Evolutionary conservation across 75 land plant genomes (phyloP).

Genomic region (Gnetum montanum): DNA sequence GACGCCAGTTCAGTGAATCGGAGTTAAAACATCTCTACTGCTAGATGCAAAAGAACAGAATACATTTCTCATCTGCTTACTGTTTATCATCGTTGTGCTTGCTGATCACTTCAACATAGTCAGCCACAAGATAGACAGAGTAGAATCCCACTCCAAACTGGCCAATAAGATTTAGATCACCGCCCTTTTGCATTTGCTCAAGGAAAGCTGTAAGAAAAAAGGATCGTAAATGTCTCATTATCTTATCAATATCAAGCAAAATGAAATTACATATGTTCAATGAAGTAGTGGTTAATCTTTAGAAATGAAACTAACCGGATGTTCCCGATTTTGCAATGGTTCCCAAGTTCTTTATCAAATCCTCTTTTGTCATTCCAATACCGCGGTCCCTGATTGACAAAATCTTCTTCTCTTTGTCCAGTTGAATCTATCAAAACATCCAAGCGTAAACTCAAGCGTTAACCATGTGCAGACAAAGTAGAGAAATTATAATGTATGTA

Average conservation of each 20-base stretch:
- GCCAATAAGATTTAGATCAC: conserved; percentile 90
- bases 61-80: too few species aligned
- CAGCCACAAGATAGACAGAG: conserved; percentile 94
- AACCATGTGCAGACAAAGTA: too few species aligned
- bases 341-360: conserved; percentile 91
- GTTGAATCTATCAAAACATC: conserved; percentile 63
- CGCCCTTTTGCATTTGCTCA: conserved; percentile 93
- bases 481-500: too few species aligned
- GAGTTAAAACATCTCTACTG: too few species aligned
- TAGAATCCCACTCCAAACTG: conserved; percentile 99
- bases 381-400: conserved; percentile 85
- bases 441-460: too few species aligned
- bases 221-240: neutral
- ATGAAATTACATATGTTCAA: too few species aligned
- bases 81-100: conserved; percentile 98
- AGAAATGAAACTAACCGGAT: conserved; percentile 69
- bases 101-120: conserved; percentile 97
- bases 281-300: too few species aligned
- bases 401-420: conserved; percentile 88
- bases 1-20: conserved; percentile 1
- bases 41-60: too few species aligned
- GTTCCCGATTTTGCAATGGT: conserved; percentile 99
- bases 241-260: conserved; percentile 1
- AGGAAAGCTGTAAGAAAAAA: conserved; percentile 63
- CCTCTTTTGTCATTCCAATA: conserved; percentile 98